These are phyloP conservation scores for Wilcoxina mikolae DNA, from an alignment of 495 filamentous ascomycete genomes.

Conservation along the genomic window DNA sequence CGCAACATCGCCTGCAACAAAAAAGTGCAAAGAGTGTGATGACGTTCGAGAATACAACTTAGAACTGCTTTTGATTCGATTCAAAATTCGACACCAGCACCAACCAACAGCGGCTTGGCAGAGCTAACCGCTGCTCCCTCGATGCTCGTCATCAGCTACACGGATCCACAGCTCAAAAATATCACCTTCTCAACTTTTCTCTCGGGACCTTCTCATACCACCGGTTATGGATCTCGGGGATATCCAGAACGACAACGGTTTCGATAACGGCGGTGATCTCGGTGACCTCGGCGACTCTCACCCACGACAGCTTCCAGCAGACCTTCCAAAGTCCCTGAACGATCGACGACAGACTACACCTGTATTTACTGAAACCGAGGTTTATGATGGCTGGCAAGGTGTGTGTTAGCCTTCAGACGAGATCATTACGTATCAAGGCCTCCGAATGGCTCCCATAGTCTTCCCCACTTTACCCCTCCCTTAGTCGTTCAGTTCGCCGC, in stretches of 20 bases:
- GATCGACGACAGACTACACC: slow-evolving; percentile 49
- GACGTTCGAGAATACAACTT: no score
- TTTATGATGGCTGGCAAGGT: slow-evolving; percentile 99
- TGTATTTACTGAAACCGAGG: slow-evolving; percentile 62
- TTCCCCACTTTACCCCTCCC: no score
- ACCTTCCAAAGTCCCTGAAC: slow-evolving; percentile 80
- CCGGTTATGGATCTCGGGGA: slow-evolving; percentile 43
- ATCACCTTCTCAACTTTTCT: neutral
- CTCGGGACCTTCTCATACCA: neutral
- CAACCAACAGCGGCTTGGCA: neutral
- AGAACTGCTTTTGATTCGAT: no score
- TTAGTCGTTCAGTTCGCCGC: no score
- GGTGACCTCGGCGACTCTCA: slow-evolving; percentile 33
- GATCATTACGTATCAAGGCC: no score
- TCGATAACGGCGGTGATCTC: slow-evolving; percentile 34
- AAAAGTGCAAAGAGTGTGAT: no score
- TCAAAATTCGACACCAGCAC: no score
- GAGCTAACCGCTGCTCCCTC: neutral
- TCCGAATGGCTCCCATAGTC: no score
- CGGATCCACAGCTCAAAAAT: slow-evolving; percentile 4
- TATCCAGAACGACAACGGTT: slow-evolving; percentile 7
- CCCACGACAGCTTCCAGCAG: slow-evolving; percentile 52
- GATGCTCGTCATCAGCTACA: slow-evolving; percentile 6
- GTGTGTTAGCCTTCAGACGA: slow-evolving; percentile 14
- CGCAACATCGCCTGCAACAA: no score